Conservation (phyloP, 2,329 filamentous ascomycete species). For the Orbilia quercus region DNA sequence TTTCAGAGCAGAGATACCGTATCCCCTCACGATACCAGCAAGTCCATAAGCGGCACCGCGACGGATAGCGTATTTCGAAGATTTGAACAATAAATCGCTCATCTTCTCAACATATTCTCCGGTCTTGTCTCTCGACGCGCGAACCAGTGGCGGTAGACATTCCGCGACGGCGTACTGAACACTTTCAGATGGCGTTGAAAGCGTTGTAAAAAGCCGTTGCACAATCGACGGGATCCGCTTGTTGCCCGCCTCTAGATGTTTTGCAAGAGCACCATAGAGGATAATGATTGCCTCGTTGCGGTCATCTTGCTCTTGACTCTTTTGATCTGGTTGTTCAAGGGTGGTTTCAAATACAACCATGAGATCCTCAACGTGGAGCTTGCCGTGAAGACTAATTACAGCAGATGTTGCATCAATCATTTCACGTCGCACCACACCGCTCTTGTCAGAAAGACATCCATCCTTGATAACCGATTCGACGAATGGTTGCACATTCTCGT, state of each 20-base stretch:
- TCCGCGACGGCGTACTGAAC: conserved; percentile 97
- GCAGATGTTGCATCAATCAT: conserved; percentile 91
- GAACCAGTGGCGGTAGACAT: conserved; percentile 90
- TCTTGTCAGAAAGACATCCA: conserved; percentile 87
- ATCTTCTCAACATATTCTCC: conserved; percentile 83
- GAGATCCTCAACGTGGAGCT: conserved; percentile 82
- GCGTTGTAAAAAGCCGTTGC: conserved; percentile 82
- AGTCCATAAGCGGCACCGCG: conserved; percentile 95
- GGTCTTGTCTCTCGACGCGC: conserved; percentile 79
- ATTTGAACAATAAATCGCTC: conserved; percentile 81
- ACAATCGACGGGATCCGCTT: conserved; percentile 87
- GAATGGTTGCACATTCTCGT: conserved; percentile 77
- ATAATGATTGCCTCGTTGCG: conserved; percentile 98
- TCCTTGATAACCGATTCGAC: conserved; percentile 85
- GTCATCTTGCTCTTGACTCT: conserved; percentile 82
- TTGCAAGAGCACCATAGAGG: conserved; percentile 91
- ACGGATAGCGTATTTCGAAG: conserved; percentile 91
- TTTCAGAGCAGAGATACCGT: conserved; percentile 81
- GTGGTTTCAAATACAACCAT: conserved; percentile 93
- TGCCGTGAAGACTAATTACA: conserved; percentile 83
- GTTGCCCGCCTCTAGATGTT: conserved; percentile 87
- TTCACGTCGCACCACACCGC: conserved; percentile 79
- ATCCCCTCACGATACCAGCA: conserved; percentile 88
- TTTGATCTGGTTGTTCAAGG: conserved; percentile 85
- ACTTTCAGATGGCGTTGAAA: conserved; percentile 94